Evolutionary conservation across 176 grass and related monocot genomes (phyloP), one percentile per base, ranked within the genome.

Genomic region (Carex cristatella): DNA sequence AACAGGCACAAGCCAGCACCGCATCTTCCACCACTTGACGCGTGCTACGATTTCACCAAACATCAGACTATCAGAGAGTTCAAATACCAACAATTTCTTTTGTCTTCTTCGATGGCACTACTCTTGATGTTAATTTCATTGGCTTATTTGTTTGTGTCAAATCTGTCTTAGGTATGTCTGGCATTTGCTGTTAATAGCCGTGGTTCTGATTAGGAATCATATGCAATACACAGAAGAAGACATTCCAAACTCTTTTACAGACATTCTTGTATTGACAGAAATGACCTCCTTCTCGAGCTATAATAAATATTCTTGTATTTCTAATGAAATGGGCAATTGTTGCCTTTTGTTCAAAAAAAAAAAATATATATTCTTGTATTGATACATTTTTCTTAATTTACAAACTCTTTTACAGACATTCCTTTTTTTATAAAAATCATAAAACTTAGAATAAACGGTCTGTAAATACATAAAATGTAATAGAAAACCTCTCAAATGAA

Each of bases 171-270:
- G 82, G 88, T 75, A 10, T 98, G 95, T 72, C 91, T 98, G 7
- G 95, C 95, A 31, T 98, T 98, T 79, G 88, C 92, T 10, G 81
- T 73, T 63, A 98, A 91, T 78, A 84, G 71, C 28, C 84, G 79
- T 15, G 62, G 85, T 30, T 30, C 72, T 2, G 84, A 82, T 56
- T 89, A 61, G 68, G 51, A 14, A 98, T 98, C 68, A 61, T 98
- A 27, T 91, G 91, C 5, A 98, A 94, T 74, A 84, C 85, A 81
- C 95, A 98, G 88, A 92, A 98, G 91, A 93, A 79, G 85, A 91
- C 71, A 68, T 33, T 87, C 44, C 54, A 79, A 23, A 23, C 23
- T 23, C 23, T 23, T 23, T 23, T 23, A 23, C 23, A 23, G 23
- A 23, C 23, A 23, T 23, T 23, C 23, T 23, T 23, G 23, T 23